Evolutionary conservation across 1,139 yeast species (phyloP), one percentile per base, ranked within the genome.

Genomic region (Zhuliangozyma blackwelliae): DNA sequence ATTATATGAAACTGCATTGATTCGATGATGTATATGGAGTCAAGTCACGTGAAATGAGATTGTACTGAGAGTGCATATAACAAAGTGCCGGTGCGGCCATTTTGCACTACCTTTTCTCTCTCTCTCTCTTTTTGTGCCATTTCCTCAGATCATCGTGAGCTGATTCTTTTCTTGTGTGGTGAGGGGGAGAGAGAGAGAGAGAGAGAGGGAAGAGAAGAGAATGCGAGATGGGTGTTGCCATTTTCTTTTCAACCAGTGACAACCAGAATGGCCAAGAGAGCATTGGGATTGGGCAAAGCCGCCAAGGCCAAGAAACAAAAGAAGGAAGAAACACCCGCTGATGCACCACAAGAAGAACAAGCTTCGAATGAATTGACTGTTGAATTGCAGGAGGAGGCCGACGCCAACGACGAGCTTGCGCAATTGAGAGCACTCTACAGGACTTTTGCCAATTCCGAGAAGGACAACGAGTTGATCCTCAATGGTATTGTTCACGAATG

Each of bases 401-500:
- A 83, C 52, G 81, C 85, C 4, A 82, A 84, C 46, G 92, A 89
- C 54, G 94, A 86, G 48, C 52, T 87, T 11, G 79, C 79, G 2
- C 96, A 89, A 56, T 60, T 89, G 39, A 63, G 62, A 44, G 94
- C 85, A 5, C 66, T 88, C 32, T 89, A 87, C 84, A 62, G 62
- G 25, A 77, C 84, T 2, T 83, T 75, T 56, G 51, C 56, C 33
- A 51, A 67, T 32, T 70, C 82, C 3, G 79, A 75, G 12, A 74
- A 75, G 46, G 81, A 77, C 35, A 76, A 74, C 46, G 88, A 75
- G 55, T 63, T 73, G 44, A 75, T 88, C 29, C 63, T 89, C 36
- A 85, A 89, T 51, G 97, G 97, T 23, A 74, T 92, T 5, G 77
- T 92, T 16, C 96, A 92, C 52, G 97, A 92, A 57, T 85, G 96